phyloP scores from a whole-genome alignment of 2,329 filamentous ascomycete genomes.

The Torrubiellomyces zombiae region DNA sequence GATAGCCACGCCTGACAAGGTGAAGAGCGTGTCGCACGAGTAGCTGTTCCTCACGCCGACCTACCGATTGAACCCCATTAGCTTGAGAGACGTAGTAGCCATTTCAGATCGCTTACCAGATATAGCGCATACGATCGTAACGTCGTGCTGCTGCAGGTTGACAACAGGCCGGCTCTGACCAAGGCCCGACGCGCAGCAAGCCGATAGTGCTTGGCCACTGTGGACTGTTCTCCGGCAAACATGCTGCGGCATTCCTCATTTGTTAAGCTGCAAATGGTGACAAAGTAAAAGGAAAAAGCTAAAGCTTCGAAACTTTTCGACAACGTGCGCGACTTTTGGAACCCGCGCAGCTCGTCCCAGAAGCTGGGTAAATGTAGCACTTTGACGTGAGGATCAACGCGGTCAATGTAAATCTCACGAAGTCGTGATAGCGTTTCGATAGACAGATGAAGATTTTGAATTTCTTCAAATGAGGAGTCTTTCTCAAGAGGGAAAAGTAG shows the following conservation, averaged over 20 bases:
- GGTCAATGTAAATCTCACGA: constrained; percentile 13
- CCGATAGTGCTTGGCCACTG: constrained; percentile 12
- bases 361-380: constrained; percentile 21
- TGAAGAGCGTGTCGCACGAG: constrained; percentile 3
- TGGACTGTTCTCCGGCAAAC: constrained; percentile 13
- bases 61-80: constrained; percentile 1
- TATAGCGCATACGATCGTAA: constrained; percentile 21
- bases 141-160: constrained; percentile 15
- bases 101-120: constrained; percentile 8
- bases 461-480: no score
- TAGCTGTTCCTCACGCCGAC: constrained; percentile 3
- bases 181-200: constrained; percentile 16
- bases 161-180: constrained; percentile 19
- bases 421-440: constrained; percentile 1
- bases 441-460: not conserved
- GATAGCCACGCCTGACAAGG: constrained; percentile 9
- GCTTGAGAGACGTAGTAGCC: not conserved
- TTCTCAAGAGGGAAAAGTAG: not conserved
- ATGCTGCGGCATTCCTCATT: constrained; percentile 10
- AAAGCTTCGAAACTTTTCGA: constrained; percentile 22
- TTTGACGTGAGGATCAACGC: constrained; percentile 22
- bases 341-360: constrained; percentile 1
- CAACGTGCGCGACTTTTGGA: constrained; percentile 4
- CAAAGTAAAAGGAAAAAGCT: constrained; percentile 22
- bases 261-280: constrained; percentile 14